Base-by-base conservation (phyloP, 2,329 filamentous ascomycete species). In the Dothideomycetidae sp. region DNA sequence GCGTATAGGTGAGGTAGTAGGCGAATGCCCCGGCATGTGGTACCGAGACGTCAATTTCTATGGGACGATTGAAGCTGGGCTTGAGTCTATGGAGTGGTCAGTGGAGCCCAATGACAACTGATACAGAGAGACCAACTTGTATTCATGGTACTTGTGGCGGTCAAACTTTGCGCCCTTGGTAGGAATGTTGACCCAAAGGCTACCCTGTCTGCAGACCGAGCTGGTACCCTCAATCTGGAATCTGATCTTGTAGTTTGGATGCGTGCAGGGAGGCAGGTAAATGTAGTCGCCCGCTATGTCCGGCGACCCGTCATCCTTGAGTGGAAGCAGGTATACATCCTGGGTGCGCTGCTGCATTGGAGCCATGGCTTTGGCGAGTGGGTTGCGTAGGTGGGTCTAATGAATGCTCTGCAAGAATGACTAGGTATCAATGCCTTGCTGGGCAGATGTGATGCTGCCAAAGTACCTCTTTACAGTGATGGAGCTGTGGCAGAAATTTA, bases 141-240 rank as follows among this genome's bases (percentile, higher is more conserved):
- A 92, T 62, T 93, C 80, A 51, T 76, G 75, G 58, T 93, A 98
- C 21, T 71, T 70, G 51, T 80, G 70, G 49, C 90, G 78, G 46
- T 75, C 71, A 54, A 96, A 98, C 30, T 75, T 63, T 34, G 74
- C 64, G 42, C 78, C 85, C 50, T 77, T 68, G 43, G 78, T 72
- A 5, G 90, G 90, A 43, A 96, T 81, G 58, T 98, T 98, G 53
- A 93, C 80, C 88, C 90, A 98, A 45, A 98, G 69, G 54, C 82
- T 94, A 42, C 92, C 90, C 61, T 93, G 70, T 48, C 85, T 75
- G 59, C 86, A 94, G 66, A 98, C 90, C 44, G 88, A 93, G 55
- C 88, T 93, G 40, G 84, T 88, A 44, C 90, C 86, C 60, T 94
- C 81, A 49, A 94, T 88, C 48, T 84, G 75, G 59, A 98, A 93